Evolutionary conservation across 2,329 filamentous ascomycete genomes (phyloP), one percentile per base, ranked within the genome.

Genomic region (Alternaria tenuissima): DNA sequence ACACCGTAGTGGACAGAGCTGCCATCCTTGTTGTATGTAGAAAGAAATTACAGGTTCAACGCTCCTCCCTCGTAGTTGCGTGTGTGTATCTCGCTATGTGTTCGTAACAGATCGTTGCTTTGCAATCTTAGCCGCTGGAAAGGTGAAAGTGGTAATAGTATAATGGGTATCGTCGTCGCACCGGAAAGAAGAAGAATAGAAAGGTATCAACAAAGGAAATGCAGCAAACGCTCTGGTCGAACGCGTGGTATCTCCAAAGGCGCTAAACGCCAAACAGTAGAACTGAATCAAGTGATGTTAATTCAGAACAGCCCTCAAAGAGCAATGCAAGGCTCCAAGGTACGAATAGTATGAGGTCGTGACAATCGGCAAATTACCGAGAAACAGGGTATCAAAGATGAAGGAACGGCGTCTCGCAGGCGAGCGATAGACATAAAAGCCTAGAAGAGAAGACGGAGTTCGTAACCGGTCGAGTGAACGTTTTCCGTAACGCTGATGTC

Each of bases 361-460:
- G 73, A 76, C 51, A 61, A 61, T 69, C 59, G 59, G 61, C 69
- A 57, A 62, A 66, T 70, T 60, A 48, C 55, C 57, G 42, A 56
- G 54, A 61, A 64, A 64, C 56, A 52, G 59, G 62, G 57, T 53
- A 44, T 60, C 47, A 51, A 54, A 32, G 47, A 48, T 62, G 51
- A 61, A 56, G 47, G 55, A 59, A 46, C 24, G 59, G 57, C 52
- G 46, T 38, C 39, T 55, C 52, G 48, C 44, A 32, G 34, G 30
- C 30, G 24, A 54, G 52, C 42, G 36, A n/a, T 42, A 47, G 42
- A 30, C 44, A 53, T 42, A 52, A 59, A 38, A 43, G 9, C 42
- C 68, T 67, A 84, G 71, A 80, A 84, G 59, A 82, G 76, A 58
- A 84, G 78, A 58, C 81, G 80, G 57, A 84, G 78, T 75, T 84